phyloP scores from a whole-genome alignment of 441 rosid genomes.

The Pelargonium fulgidum region DNA sequence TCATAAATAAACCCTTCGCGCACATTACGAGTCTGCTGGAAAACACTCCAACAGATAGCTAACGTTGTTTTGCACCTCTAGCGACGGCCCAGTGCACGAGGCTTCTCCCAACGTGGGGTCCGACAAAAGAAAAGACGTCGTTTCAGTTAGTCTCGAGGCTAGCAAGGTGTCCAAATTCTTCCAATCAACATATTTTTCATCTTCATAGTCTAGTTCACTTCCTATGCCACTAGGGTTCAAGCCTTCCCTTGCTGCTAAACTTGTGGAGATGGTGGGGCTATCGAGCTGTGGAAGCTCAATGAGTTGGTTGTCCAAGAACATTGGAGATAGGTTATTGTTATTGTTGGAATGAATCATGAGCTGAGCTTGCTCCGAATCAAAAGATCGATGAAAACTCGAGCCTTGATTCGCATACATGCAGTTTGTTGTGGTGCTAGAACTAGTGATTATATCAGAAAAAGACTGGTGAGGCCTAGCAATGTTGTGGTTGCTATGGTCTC shows the following conservation, averaged over 20 bases:
- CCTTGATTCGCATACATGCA: conserved; percentile 28
- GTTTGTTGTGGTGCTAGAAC: conserved; percentile 15
- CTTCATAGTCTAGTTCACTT: conserved; percentile 41
- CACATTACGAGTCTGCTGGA: conserved; percentile 41
- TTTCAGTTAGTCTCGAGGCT: conserved; percentile 31
- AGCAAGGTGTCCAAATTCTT: conserved; percentile 48
- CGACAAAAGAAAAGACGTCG: too few relatives aligned
- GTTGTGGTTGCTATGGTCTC: conserved; percentile 18
- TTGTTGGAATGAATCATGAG: conserved; percentile 21
- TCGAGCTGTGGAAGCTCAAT: conserved; percentile 61
- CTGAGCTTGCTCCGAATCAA: conserved; percentile 19
- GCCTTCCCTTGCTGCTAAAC: too few relatives aligned
- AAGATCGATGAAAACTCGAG: conserved; percentile 28
- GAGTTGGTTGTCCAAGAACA: conserved; percentile 35
- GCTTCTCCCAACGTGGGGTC: too few relatives aligned
- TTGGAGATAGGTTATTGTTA: conserved; percentile 15
- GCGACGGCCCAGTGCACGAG: background rate
- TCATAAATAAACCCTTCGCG: background rate
- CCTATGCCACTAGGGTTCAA: too few relatives aligned
- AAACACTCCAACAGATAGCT: conserved; percentile 52
- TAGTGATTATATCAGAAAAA: conserved; percentile 22
- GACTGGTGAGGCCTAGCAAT: conserved; percentile 25
- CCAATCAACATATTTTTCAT: conserved; percentile 52
- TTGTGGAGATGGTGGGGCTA: conserved; percentile 54
- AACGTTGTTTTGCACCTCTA: conserved; percentile 28